Evolutionary conservation across 139 green algal species (phyloP).

Genomic region (Marvania coccoides): DNA sequence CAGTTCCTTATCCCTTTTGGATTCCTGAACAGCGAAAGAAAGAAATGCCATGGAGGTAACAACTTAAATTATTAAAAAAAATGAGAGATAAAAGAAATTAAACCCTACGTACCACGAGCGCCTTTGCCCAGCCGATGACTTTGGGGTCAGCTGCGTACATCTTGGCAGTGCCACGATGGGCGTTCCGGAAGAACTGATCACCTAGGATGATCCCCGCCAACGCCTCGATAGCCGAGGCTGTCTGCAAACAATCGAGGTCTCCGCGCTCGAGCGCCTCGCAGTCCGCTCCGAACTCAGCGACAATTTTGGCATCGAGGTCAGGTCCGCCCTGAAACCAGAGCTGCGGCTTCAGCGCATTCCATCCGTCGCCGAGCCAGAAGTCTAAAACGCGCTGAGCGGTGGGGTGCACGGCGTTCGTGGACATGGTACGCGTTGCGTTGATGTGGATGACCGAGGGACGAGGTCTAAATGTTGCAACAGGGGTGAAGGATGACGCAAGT

Average conservation of each 20-base stretch:
- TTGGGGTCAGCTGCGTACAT: slow-evolving; percentile 12
- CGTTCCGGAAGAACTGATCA: slow-evolving; percentile 50
- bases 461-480: no score
- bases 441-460: no score
- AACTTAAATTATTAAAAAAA: slow-evolving; percentile 6
- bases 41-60: neutral
- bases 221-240: neutral
- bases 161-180: slow-evolving; percentile 17
- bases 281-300: neutral
- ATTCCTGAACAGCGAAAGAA: neutral
- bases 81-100: neutral
- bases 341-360: neutral
- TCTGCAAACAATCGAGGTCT: slow-evolving; percentile 5
- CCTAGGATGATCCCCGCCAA: slow-evolving; percentile 44
- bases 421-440: no score
- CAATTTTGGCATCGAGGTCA: slow-evolving; percentile 13
- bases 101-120: neutral
- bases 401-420: neutral
- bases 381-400: neutral
- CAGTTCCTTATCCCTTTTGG: slow-evolving; percentile 6
- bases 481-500: no score
- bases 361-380: neutral
- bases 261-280: slow-evolving; percentile 9
- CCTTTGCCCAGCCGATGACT: neutral
- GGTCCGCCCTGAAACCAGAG: slow-evolving; percentile 6